Evolutionary conservation across 2,329 filamentous ascomycete genomes (phyloP).

Genomic region (Esteya vermicola): DNA sequence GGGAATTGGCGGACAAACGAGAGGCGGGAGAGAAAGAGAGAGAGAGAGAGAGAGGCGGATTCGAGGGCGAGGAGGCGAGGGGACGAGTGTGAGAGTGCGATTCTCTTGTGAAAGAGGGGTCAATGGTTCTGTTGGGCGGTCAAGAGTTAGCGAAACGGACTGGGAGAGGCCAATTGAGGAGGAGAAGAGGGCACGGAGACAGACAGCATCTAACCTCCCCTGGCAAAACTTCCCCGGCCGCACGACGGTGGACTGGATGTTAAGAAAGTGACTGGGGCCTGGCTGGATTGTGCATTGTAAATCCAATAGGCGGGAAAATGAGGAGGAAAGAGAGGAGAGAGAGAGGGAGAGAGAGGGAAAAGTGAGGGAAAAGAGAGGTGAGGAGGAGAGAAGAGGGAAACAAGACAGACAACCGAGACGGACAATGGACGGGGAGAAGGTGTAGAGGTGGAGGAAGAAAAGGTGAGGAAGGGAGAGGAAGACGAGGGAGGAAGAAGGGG

Average conservation of each 20-base stretch:
- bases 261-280: slow-evolving; percentile 6
- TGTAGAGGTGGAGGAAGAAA: neutral
- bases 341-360: neutral
- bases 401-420: too few species aligned
- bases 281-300: slow-evolving; percentile 8
- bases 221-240: slow-evolving; percentile 2
- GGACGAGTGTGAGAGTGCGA: too few species aligned
- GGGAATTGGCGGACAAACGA: too few species aligned
- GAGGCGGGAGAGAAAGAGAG: too few species aligned
- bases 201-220: slow-evolving; percentile 6
- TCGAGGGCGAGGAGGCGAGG: too few species aligned
- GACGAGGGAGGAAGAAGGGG: neutral
- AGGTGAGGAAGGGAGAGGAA: neutral
- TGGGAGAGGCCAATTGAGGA: neutral
- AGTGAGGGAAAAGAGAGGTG: neutral
- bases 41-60: too few species aligned
- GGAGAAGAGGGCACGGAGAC: neutral
- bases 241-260: slow-evolving; percentile 6
- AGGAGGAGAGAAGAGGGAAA: neutral
- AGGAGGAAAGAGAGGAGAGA: neutral
- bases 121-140: neutral
- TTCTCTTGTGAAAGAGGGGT: slow-evolving; percentile 1
- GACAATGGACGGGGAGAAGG: neutral
- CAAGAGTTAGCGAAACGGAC: neutral
- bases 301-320: neutral